Percentiles rank a stretch among this genome's conserved stretches.
Evolutionary conservation across 2,329 filamentous ascomycete species (phyloP).

Genomic region (Colletotrichum sp.): DNA sequence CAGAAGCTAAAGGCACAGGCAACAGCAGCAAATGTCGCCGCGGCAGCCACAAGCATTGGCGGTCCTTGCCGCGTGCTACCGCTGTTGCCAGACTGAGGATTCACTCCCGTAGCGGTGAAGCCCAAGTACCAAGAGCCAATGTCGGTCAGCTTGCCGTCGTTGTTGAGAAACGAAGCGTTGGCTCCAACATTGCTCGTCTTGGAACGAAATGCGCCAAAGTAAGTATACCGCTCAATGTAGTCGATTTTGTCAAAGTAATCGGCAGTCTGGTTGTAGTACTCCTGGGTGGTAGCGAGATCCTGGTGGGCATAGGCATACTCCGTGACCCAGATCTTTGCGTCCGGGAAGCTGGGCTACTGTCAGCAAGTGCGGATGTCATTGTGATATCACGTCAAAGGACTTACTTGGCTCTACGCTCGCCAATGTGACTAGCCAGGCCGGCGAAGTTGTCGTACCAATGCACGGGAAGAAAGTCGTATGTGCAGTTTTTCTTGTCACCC

Average conservation of each 20-base stretch:
- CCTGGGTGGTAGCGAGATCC: conserved; percentile 60
- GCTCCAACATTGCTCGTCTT: conserved; percentile 75
- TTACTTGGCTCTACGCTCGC: conserved; percentile 56
- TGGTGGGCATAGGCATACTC: conserved; percentile 72
- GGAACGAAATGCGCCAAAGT: conserved; percentile 77
- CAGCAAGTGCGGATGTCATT: background rate
- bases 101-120: conserved; percentile 47
- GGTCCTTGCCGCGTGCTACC: background rate
- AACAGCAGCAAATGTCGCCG: background rate
- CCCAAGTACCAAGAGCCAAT: conserved; percentile 83
- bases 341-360: conserved; percentile 54
- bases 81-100: conserved; percentile 29
- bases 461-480: conserved; percentile 66
- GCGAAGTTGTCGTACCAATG: conserved; percentile 76
- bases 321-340: conserved; percentile 75
- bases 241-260: conserved; percentile 70
- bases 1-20: background rate
- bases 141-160: conserved; percentile 72
- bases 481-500: conserved; percentile 54
- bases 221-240: conserved; percentile 72
- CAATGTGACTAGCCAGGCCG: conserved; percentile 70
- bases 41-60: background rate
- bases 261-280: conserved; percentile 70
- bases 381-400: conserved; percentile 16
- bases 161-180: conserved; percentile 73